These are phyloP conservation scores for Debaryomyces maramus DNA, from an alignment of 805 yeast genomes.

Conservation along the genomic window DNA sequence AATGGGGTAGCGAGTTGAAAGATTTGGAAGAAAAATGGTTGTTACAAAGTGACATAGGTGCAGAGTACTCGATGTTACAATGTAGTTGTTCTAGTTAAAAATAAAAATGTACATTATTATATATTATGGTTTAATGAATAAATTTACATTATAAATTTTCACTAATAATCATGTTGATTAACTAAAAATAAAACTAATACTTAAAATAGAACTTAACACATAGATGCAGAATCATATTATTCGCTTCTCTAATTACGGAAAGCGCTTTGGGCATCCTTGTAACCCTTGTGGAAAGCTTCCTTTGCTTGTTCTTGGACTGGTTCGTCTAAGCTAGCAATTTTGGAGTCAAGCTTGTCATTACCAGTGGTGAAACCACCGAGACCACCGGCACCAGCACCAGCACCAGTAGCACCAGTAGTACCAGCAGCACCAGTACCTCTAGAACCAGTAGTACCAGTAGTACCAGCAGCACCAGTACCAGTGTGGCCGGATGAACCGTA, in stretches of 20 bases:
- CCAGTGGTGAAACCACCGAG: slow-evolving; percentile 34
- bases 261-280: slow-evolving; percentile 34
- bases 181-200: slow-evolving; percentile 1
- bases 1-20: slow-evolving; percentile 68
- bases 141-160: too few relatives aligned
- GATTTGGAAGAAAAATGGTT: slow-evolving; percentile 60
- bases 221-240: not conserved
- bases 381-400: slow-evolving; percentile 13
- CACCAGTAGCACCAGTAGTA: too few relatives aligned
- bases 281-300: slow-evolving; percentile 41
- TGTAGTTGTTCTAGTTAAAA: slow-evolving; percentile 65
- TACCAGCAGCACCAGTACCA: slow-evolving; percentile 1
- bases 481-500: slow-evolving; percentile 1
- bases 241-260: slow-evolving; percentile 13
- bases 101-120: too few relatives aligned
- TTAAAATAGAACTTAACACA: not conserved
- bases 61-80: slow-evolving; percentile 59
- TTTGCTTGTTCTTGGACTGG: slow-evolving; percentile 38
- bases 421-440: slow-evolving; percentile 8
- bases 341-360: slow-evolving; percentile 33
- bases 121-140: too few relatives aligned
- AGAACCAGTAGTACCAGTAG: too few relatives aligned
- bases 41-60: slow-evolving; percentile 49
- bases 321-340: slow-evolving; percentile 35
- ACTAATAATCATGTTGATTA: too few relatives aligned